Base-by-base conservation (phyloP, 306 rosid species). In the Lathyrus aphaca region DNA sequence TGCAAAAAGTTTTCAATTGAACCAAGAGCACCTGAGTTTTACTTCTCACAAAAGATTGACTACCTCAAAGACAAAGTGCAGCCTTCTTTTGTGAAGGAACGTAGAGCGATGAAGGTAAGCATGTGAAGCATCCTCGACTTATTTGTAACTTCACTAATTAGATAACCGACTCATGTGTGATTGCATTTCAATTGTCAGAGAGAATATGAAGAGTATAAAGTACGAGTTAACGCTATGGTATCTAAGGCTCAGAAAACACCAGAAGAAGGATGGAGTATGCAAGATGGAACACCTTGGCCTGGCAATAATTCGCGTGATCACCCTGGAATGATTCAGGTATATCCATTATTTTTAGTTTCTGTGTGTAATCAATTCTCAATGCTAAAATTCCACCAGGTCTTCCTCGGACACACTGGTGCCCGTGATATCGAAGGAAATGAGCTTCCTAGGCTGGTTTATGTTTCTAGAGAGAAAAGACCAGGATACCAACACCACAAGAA, bases 271-370 rank as follows among this genome's bases (percentile, higher is more conserved):
- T 94, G 99, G 99, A 80, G 84, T 8, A 94, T 94, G 99, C 87
- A 81, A 87, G 99, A 94, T 60, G 99, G 99, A 78, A 91, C 97
- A 68, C 62, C 97, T 76, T 94, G 99, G 99, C 99, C 99, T 0
- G 99, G 99, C 80, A 94, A 94, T 68, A 91, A 94, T 50, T 35
- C 96, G 2, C 95, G 95, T 2, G 99, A 94, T 77, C 99, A 94
- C 79, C 99, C 99, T 12, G 99, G 99, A 77, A 94, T 94, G 99
- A 91, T 94, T 84, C 99, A 94, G 95, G 99, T 94, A 43, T 69
- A n/a, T 12, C 61, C 48, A 29, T 40, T 29, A 43, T 69, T 35
- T 35, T 35, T 35, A 35, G 1, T 35, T n/a, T 58, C 49, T 15
- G 53, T 64, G 10, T 44, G n/a, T 35, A 46, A 61, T 60, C 32